Evolutionary conservation across 108 stramenopile genomes (phyloP).

Genomic region (Poteriospumella lacustris): DNA sequence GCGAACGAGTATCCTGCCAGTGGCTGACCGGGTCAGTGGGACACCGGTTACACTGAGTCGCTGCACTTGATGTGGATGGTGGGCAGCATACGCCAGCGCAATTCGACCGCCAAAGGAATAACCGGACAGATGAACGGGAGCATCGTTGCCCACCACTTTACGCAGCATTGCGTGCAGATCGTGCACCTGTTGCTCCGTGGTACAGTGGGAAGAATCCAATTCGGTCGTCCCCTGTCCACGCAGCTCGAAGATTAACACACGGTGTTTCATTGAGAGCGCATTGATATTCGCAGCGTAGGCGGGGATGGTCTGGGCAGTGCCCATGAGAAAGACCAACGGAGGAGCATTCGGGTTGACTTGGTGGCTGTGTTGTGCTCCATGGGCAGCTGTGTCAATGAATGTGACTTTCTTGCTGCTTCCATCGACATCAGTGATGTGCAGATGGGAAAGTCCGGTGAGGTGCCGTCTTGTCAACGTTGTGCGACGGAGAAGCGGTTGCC

Average conservation of each 20-base stretch:
- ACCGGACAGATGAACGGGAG: constrained; percentile 1
- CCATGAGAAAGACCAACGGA: neutral
- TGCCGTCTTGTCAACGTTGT: no score
- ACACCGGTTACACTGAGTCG: constrained; percentile 8
- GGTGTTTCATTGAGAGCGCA: neutral
- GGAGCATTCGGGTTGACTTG: no score
- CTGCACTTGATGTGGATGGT: neutral
- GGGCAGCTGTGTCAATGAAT: no score
- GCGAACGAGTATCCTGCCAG: neutral
- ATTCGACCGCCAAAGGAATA: constrained; percentile 18
- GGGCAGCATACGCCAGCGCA: neutral
- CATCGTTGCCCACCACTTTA: neutral
- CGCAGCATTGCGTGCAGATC: neutral
- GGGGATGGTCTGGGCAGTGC: constrained; percentile 17
- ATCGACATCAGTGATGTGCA: no score
- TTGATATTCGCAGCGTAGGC: neutral
- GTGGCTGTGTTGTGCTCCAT: no score
- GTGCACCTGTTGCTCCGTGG: neutral
- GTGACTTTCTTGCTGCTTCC: no score
- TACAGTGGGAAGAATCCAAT: neutral
- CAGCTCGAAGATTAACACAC: constrained; percentile 11
- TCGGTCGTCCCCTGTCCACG: constrained; percentile 12
- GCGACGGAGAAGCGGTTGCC: no score
- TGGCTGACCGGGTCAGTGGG: neutral
- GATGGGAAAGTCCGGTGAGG: no score